Percentiles rank a stretch among this genome's conserved stretches.
phyloP scores from a whole-genome alignment of 2,329 filamentous ascomycete genomes.

The Aspergillus unguis region DNA sequence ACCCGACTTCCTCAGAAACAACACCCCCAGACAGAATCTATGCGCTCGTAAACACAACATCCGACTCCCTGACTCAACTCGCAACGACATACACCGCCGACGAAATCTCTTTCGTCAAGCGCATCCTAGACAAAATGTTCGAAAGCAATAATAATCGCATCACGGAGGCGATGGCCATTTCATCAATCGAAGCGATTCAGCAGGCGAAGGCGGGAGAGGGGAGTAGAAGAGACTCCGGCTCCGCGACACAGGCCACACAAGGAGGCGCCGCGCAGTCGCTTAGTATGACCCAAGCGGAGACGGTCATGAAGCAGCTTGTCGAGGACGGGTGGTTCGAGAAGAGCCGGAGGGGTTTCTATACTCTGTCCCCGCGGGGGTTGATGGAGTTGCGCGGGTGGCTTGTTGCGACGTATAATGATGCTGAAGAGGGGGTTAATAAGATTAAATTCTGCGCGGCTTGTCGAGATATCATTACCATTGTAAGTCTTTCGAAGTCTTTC shows the following conservation, averaged over 20 bases:
- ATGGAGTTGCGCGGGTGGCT: slow-evolving; percentile 85
- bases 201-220: slow-evolving; percentile 50
- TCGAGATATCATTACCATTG: slow-evolving; percentile 79
- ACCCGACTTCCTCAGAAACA: slow-evolving; percentile 5
- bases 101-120: slow-evolving; percentile 85
- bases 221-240: slow-evolving; percentile 48
- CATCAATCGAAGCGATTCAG: slow-evolving; percentile 72
- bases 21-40: slow-evolving; percentile 58
- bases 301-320: slow-evolving; percentile 65
- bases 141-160: slow-evolving; percentile 75
- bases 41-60: slow-evolving; percentile 82
- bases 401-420: slow-evolving; percentile 83
- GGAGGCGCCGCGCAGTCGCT: slow-evolving; percentile 51
- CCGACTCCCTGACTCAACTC: slow-evolving; percentile 79
- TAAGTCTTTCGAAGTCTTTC: slow-evolving; percentile 27
- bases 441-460: slow-evolving; percentile 89
- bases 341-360: slow-evolving; percentile 69
- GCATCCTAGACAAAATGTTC: slow-evolving; percentile 87
- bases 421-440: slow-evolving; percentile 56
- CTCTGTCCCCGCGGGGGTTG: slow-evolving; percentile 70
- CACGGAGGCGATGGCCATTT: slow-evolving; percentile 81
- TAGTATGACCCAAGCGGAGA: slow-evolving; percentile 74
- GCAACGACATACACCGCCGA: slow-evolving; percentile 77
- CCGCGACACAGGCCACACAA: slow-evolving; percentile 35
- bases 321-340: slow-evolving; percentile 82